A percentile compares a stretch with the other conserved stretches of the same genome.
phyloP scores from a whole-genome alignment of 148 eudicot genomes.

The Rhododendron vialii region DNA sequence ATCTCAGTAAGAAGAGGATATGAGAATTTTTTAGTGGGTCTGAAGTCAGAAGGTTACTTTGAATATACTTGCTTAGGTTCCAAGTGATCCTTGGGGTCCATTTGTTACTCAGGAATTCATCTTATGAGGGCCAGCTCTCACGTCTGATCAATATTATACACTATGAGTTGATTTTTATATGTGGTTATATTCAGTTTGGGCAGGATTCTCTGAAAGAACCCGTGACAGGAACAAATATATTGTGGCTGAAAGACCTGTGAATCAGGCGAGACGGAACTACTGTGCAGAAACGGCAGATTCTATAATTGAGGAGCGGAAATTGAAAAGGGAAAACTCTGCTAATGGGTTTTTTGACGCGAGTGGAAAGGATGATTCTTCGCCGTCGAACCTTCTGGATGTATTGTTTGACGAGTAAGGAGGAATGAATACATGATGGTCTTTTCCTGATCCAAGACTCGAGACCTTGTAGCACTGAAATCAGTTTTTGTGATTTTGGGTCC shows the following conservation, averaged over 20 bases:
- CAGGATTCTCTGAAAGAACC: conserved; percentile 83
- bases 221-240: conserved; percentile 89
- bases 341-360: conserved; percentile 64
- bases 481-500: neutral
- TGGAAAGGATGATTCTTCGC: conserved; percentile 39
- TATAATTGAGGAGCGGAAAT: conserved; percentile 65
- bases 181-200: conserved; percentile 66
- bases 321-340: conserved; percentile 56
- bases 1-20: neutral
- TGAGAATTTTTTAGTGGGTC: neutral
- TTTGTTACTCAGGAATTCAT: neutral
- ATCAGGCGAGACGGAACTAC: conserved; percentile 43
- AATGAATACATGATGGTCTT: neutral
- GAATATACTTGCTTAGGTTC: neutral
- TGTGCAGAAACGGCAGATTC: conserved; percentile 69
- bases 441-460: neutral
- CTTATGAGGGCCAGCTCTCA: neutral
- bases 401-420: conserved; percentile 38
- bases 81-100: neutral
- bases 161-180: neutral
- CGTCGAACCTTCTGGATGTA: conserved; percentile 60
- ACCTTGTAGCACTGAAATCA: neutral
- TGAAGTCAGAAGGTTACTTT: neutral
- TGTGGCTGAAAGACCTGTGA: conserved; percentile 78
- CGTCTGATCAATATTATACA: neutral